phyloP scores from a whole-genome alignment of 805 yeast species.

The Ascoidea tarda region DNA sequence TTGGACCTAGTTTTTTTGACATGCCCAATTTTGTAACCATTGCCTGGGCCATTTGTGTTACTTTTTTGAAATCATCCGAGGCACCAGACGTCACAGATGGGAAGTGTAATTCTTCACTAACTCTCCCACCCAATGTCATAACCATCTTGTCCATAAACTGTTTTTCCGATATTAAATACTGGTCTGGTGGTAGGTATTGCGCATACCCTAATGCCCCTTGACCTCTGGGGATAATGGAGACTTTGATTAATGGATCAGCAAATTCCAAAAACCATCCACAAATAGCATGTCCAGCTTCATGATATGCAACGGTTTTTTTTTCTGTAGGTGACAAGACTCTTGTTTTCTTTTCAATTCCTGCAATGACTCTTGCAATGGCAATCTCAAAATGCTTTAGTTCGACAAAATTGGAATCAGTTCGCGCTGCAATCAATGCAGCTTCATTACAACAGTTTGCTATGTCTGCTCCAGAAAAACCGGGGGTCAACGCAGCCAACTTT shows the following conservation, averaged over 20 bases:
- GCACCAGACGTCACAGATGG: constrained; percentile 85
- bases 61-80: constrained; percentile 83
- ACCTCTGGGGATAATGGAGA: constrained; percentile 90
- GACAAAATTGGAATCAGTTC: constrained; percentile 50
- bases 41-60: constrained; percentile 75
- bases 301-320: constrained; percentile 79
- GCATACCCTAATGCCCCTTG: constrained; percentile 95
- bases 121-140: constrained; percentile 92
- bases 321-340: constrained; percentile 68
- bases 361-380: constrained; percentile 89
- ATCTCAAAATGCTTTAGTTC: constrained; percentile 68
- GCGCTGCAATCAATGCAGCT: constrained; percentile 88
- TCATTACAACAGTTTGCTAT: constrained; percentile 92
- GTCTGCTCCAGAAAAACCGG: constrained; percentile 94
- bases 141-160: constrained; percentile 77
- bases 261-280: constrained; percentile 84
- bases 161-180: constrained; percentile 59
- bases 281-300: constrained; percentile 94
- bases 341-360: constrained; percentile 83
- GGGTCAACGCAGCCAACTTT: constrained; percentile 80
- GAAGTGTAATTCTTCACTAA: constrained; percentile 81
- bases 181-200: constrained; percentile 85
- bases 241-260: constrained; percentile 87
- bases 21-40: constrained; percentile 86
- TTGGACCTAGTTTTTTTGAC: constrained; percentile 68